These are phyloP conservation scores for Plasmodium knowlesi DNA, from an alignment of 169 alveolate genomes.

Conservation along the genomic window DNA sequence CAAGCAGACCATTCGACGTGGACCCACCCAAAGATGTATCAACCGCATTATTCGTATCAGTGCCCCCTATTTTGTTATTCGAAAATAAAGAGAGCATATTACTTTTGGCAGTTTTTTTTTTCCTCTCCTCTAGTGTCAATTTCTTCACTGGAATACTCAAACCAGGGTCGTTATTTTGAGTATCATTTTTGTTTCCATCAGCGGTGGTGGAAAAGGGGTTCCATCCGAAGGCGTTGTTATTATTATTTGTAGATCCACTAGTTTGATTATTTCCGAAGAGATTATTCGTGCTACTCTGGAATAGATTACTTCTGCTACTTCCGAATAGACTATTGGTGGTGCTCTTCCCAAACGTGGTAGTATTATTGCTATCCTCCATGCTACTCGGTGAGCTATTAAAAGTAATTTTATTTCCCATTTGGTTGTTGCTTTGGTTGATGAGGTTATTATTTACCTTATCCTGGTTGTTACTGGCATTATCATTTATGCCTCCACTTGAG, in stretches of 20 bases:
- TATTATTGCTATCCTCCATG: neutral
- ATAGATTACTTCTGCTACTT: neutral
- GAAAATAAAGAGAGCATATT: slow-evolving; percentile 67
- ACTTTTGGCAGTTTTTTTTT: slow-evolving; percentile 58
- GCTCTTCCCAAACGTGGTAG: neutral
- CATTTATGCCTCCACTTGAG: neutral
- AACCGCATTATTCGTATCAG: neutral
- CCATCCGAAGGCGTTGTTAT: neutral
- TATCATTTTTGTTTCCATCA: slow-evolving; percentile 4
- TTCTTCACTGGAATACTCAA: slow-evolving; percentile 49
- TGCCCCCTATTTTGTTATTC: neutral
- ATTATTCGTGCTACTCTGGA: neutral
- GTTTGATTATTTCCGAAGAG: neutral
- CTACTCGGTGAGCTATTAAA: slow-evolving; percentile 8
- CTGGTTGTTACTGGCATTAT: neutral
- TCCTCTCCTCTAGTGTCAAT: slow-evolving; percentile 72
- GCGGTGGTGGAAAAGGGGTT: neutral
- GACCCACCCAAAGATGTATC: neutral
- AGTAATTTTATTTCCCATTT: neutral
- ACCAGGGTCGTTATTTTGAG: neutral
- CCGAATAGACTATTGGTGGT: neutral
- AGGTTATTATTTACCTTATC: neutral
- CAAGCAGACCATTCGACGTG: neutral
- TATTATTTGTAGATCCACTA: neutral
- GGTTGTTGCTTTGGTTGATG: slow-evolving; percentile 2